Base-by-base conservation (phyloP, 2,329 filamentous ascomycete species). In the Epichloe typhina region DNA sequence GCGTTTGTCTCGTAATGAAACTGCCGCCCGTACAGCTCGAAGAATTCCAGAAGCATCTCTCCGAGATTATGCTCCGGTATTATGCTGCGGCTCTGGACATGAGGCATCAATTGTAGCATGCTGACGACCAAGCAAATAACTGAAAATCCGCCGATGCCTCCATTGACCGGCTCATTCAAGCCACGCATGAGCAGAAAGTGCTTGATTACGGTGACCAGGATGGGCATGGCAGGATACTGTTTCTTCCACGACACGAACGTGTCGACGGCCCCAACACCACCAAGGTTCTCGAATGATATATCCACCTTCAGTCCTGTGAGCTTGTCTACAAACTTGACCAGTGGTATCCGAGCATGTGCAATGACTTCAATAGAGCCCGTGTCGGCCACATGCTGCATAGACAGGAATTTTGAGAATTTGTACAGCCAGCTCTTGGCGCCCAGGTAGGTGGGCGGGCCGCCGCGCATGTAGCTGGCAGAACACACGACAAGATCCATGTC, bases 401-500 rank as follows among this genome's bases (percentile, higher is more conserved):
- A 66, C 2, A 95, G 69, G 50, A 82, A 77, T 7, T 66, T 67
- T n/a, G 73, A 71, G 58, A 94, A 83, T 47, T 73, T 75, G 53
- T 74, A 80, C 5, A 95, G 69, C 46, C 71, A 75, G 17, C 69
- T 77, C 62, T 71, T 81, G 59, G 69, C 76, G 55, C 61, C 68
- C 2, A 69, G 61, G 62, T 72, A 73, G 53, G 69, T 70, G 52
- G 76, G 64, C 8, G 69, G 61, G 2, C 76, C 77, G 3, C 74
- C 71, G 8, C 70, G 64, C 55, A 81, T 72, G 56, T 80, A 88
- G 26, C 72, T 70, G 3, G 63, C 61, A 0, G 77, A 81, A 47
- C 90, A 79, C 49, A 93, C 77, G 3, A 95, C 93, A 46, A 98
- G 73, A 63, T 98, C 93, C 82, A 98, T 95, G 63, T 98, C 93